Base-by-base conservation (phyloP, 495 filamentous ascomycete genomes). In the Aspergillus leporis region DNA sequence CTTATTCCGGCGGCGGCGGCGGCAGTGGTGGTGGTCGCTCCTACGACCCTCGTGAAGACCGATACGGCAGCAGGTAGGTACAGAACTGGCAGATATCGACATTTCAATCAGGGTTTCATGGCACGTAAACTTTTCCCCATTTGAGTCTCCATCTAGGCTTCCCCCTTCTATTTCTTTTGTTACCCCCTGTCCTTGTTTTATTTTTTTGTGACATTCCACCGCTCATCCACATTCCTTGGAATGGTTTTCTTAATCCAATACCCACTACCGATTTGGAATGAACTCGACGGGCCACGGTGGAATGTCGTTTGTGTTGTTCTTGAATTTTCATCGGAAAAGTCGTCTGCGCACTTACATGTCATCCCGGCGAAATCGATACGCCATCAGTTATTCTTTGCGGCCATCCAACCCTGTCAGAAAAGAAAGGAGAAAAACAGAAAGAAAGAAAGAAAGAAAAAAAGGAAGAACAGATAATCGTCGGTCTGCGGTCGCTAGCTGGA, bases 1-100 rank as follows among this genome's bases (percentile, higher is more conserved):
- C 19, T 22, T 47, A 47, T 47, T 7, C 43, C 43, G 43, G 76
- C 52, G 70, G 66, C 58, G 66, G 70, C 40, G 70, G 73, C 48
- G 70, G 67, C 60, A 66, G 70, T 43, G 70, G 73, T 47, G 70
- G 72, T 59, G 74, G 74, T 65, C 72, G 79, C 61, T 81, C 82
- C 65, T 82, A 84, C 65, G 82, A 84, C 52, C 65, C 69, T 50
- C 77, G 75, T 63, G 76, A 79, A 61, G 78, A 81, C 53, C 69
- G 78, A 40, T 81, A 81, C 63, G 69, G 61, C 56, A 64, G 66
- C 65, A 73, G 77, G 74, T 80, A 80, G 73, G 71, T 68, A 53
- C 8, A 28, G 32, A 46, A 53, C 22, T 56, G 46, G 43, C 38
- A 31, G 30, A 36, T 41, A 48, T 60, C 46, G 50, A 51, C 25